Base-by-base conservation (phyloP, 805 yeast genomes). In the Ogataea nonfermentans region DNA sequence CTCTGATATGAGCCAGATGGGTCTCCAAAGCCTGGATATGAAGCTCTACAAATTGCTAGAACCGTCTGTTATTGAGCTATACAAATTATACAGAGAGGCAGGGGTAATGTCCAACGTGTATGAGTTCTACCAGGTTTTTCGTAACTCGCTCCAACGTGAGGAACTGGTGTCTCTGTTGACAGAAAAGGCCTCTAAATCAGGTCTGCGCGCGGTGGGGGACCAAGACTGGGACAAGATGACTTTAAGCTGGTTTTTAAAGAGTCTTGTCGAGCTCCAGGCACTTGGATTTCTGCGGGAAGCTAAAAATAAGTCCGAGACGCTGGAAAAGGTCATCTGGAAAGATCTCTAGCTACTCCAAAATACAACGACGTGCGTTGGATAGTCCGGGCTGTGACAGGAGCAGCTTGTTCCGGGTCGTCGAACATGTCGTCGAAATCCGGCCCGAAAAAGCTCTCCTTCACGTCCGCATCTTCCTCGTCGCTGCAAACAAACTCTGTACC, bases 81-180 rank as follows among this genome's bases (percentile, higher is more conserved):
- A 77, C 62, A 73, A 76, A 33, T 67, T 86, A 11, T 83, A 81
- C 57, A 75, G 93, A 43, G 96, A 89, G 51, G 90, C 96, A 0
- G 84, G 85, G 16, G 68, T 79, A 3, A 64, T 71, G 22, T 71
- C 62, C 26, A 64, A 64, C 37, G 49, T 64, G 16, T 62, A 52
- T 40, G 67, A 64, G 40, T 61, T 65, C 37, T 64, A 58, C 44
- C 48, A 48, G 23, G 66, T 59, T n/a, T 65, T 56, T 49, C 55
- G 56, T 52, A 75, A 70, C 41, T 49, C 52, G 14, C 34, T 55
- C 12, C 44, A 44, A 25, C 47, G 41, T n/a, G 34, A 39, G 9
- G 37, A 47, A 26, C 26, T 61, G 23, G 41, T 52, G 8, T 15
- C 36, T 6, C 32, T 57, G 5, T 24, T 57, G 31, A 24, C 24